phyloP scores from a whole-genome alignment of 2,329 filamentous ascomycete species.

The Rutstroemia sp. region DNA sequence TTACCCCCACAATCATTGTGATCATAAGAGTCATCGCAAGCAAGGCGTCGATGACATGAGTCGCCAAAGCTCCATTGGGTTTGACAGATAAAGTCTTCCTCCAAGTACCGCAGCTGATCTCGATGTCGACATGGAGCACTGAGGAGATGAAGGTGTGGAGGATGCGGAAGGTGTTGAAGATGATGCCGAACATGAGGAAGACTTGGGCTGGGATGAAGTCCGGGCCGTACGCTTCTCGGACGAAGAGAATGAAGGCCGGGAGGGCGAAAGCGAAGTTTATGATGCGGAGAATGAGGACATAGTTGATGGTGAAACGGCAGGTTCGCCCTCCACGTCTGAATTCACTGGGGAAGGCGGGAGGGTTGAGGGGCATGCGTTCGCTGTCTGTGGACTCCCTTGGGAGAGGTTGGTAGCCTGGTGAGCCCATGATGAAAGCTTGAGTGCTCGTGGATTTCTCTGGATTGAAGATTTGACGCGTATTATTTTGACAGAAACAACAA shows the following conservation, averaged over 20 bases:
- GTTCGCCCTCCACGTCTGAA: background rate
- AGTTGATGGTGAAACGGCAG: background rate
- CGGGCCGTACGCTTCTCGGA: background rate
- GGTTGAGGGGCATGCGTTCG: background rate
- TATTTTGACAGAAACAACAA: no score
- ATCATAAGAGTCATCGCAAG: background rate
- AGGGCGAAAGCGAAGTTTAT: background rate
- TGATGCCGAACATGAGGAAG: background rate
- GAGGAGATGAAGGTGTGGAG: background rate
- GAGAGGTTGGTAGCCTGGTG: background rate
- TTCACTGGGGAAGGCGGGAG: background rate
- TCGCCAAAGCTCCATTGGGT: background rate
- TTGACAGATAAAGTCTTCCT: background rate
- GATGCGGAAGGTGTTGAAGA: background rate
- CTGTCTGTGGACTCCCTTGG: background rate
- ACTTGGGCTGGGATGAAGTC: background rate
- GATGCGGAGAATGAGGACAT: background rate
- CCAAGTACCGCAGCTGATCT: background rate
- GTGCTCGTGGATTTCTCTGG: no score
- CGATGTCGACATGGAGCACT: background rate
- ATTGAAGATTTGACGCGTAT: no score
- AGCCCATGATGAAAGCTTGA: background rate
- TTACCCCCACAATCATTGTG: background rate
- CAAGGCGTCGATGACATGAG: background rate
- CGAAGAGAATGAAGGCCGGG: background rate